Conservation (phyloP, 352 stramenopile species). For the Globisporangium abappressorium region DNA sequence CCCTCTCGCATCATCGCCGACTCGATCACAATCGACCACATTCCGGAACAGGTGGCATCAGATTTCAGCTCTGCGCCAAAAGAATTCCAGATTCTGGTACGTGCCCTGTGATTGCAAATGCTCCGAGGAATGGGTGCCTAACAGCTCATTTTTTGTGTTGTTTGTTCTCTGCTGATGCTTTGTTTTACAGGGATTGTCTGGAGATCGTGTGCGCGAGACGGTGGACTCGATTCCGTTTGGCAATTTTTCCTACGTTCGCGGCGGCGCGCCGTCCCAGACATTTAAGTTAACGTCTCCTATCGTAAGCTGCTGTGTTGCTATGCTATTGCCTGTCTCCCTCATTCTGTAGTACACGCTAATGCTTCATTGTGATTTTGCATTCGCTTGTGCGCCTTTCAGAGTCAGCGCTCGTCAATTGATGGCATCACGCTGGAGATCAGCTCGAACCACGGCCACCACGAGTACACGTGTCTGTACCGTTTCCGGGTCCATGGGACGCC, state of each 20-base stretch:
- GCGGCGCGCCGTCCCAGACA: conserved; percentile 52
- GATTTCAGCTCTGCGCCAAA: conserved; percentile 71
- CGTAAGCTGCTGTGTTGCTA: neutral
- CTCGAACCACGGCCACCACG: conserved; percentile 80
- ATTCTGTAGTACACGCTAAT: too few relatives aligned
- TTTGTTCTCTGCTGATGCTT: conserved; percentile 1
- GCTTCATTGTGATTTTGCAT: too few relatives aligned
- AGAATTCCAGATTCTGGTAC: conserved; percentile 62
- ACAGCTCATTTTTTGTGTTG: neutral
- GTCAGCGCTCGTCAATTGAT: conserved; percentile 50
- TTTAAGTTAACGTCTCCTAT: conserved; percentile 57
- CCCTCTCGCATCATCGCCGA: conserved; percentile 58
- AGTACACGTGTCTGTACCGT: conserved; percentile 91
- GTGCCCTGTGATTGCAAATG: neutral
- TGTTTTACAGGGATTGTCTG: conserved; percentile 39
- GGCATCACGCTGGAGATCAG: conserved; percentile 70
- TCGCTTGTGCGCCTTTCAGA: conserved; percentile 19
- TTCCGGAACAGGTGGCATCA: conserved; percentile 58
- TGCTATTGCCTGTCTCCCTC: too few relatives aligned
- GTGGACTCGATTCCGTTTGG: conserved; percentile 61
- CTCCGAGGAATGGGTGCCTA: neutral
- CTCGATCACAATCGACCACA: conserved; percentile 78
- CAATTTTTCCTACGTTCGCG: conserved; percentile 69
- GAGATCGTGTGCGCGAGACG: conserved; percentile 34
- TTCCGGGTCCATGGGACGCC: conserved; percentile 71